Evolutionary conservation across 495 filamentous ascomycete species (phyloP), one percentile per base, ranked within the genome.

Genomic region (Penicillium longicatenatum): DNA sequence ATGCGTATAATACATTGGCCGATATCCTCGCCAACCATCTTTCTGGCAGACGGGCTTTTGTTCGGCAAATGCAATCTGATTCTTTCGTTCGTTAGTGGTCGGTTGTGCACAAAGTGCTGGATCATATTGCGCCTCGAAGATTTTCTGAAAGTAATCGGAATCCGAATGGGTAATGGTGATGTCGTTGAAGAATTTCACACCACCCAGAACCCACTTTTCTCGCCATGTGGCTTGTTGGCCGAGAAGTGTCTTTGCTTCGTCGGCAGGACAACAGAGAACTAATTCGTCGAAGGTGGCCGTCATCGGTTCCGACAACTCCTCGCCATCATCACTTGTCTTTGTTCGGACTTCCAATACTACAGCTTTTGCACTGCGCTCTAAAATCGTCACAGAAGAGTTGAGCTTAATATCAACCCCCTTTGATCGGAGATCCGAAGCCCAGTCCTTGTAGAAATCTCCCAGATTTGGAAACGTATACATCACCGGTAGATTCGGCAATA

Each of bases 401-500:
- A 92, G 73, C 10, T 86, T 78, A 35, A 93, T 75, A 1, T 81
- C 71, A 10, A 93, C 89, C 4, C 87, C 88, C 58, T 82, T 85
- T 0, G 71, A 69, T 12, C 77, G 59, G 3, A 95, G 70, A 56
- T 88, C 84, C 24, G 76, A 71, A 19, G 71, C 72, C 90, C 89
- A 95, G 50, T 84, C 81, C 16, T 75, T 72, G 60, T 93, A 93
- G 67, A 93, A 92, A 6, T 79, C 67, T 26, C 83, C 79, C 22
- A 93, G 77, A 42, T 91, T 89, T 0, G 88, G 89, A 62, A 93
- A 95, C 0, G 89, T 89, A 26, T 88, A 86, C 90, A 95, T 93
- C 0, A 78, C 79, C n/a, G 90, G 89, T 19, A 86, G 70, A 54
- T 92, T 93, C 2, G 82, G 84, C 1, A 90, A 74, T 7, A 88